phyloP scores from a whole-genome alignment of 805 yeast genomes.

The Spathaspora arborariae region DNA sequence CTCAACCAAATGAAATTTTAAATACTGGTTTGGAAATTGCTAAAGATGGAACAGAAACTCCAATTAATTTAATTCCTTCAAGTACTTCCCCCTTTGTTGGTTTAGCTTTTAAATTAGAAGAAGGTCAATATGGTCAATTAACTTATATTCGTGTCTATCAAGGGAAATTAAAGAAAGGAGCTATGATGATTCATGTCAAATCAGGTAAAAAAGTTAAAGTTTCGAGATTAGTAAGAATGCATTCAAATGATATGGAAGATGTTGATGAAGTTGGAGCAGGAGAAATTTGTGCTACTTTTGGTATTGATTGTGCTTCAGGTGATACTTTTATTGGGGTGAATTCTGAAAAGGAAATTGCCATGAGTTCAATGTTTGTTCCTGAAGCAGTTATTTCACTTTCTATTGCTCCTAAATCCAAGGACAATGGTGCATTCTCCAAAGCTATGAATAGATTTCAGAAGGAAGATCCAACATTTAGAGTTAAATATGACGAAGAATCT shows the following conservation, averaged over 20 bases:
- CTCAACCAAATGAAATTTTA: conserved; percentile 90
- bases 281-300: conserved; percentile 98
- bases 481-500: conserved; percentile 81
- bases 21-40: conserved; percentile 83
- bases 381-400: conserved; percentile 97
- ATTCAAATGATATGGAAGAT: conserved; percentile 98
- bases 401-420: conserved; percentile 83
- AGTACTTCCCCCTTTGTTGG: conserved; percentile 83
- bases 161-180: conserved; percentile 89
- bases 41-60: conserved; percentile 52
- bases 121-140: conserved; percentile 96
- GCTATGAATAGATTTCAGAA: conserved; percentile 97
- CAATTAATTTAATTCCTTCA: conserved; percentile 73
- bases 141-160: conserved; percentile 97
- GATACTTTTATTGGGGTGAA: conserved; percentile 90
- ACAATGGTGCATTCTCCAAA: conserved; percentile 84
- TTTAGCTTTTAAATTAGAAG: conserved; percentile 97
- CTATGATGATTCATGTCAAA: conserved; percentile 82
- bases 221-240: conserved; percentile 95
- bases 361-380: conserved; percentile 98
- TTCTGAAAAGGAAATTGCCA: conserved; percentile 62
- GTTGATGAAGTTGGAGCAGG: conserved; percentile 95
- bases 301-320: conserved; percentile 98
- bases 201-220: conserved; percentile 92
- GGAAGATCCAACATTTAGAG: conserved; percentile 98